Percentiles rank a stretch among this genome's conserved stretches.
phyloP scores from a whole-genome alignment of 179 eudicot genomes.

The Spinacia oleracea region DNA sequence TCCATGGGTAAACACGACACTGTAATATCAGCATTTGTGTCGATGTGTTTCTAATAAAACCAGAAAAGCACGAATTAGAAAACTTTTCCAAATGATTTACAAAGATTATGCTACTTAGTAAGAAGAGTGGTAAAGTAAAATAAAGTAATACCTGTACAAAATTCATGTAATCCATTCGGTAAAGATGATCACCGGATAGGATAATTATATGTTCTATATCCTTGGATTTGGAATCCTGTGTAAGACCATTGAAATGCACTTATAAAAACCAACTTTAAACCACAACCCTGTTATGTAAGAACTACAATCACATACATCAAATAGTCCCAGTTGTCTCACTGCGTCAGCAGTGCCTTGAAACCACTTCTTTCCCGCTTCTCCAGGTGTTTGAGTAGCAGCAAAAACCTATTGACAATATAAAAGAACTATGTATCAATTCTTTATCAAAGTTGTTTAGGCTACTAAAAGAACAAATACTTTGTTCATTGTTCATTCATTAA shows the following conservation, averaged over 20 bases:
- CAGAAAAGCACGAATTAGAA: constrained; percentile 7
- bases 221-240: constrained; percentile 78
- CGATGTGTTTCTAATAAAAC: constrained; percentile 70
- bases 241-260: constrained; percentile 15
- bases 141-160: constrained; percentile 56
- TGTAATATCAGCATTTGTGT: constrained; percentile 82
- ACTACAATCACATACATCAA: constrained; percentile 52
- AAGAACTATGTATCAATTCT: too few species aligned
- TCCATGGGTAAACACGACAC: constrained; percentile 96
- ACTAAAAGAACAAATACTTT: too few species aligned
- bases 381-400: constrained; percentile 97
- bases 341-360: constrained; percentile 99
- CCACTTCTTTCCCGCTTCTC: constrained; percentile 86
- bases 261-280: not conserved
- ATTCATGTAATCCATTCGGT: constrained; percentile 90
- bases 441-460: too few species aligned
- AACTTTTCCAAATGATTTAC: not conserved
- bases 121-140: not conserved
- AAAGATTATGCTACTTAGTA: not conserved
- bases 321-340: constrained; percentile 85
- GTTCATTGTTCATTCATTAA: too few species aligned
- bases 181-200: constrained; percentile 95
- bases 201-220: constrained; percentile 75
- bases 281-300: not conserved
- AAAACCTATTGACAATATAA: constrained; percentile 46